These are phyloP conservation scores for Collybia mongolica DNA, from an alignment of 768 basidiomycete genomes.

Conservation along the genomic window DNA sequence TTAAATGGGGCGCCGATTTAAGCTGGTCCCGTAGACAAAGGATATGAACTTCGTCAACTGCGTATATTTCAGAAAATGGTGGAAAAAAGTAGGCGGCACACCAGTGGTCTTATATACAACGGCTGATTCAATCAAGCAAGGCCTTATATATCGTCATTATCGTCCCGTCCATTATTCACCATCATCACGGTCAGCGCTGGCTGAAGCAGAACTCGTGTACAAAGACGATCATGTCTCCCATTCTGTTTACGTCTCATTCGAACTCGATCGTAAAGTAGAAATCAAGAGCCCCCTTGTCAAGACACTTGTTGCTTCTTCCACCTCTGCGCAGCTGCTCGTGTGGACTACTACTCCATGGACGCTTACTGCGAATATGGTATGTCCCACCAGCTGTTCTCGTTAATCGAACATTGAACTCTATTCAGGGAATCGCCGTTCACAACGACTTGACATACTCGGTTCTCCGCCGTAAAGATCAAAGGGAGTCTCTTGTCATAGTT, in stretches of 20 bases:
- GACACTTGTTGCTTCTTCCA: conserved; percentile 25
- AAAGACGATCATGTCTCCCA: conserved; percentile 86
- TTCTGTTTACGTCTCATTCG: conserved; percentile 84
- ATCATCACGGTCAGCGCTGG: conserved; percentile 89
- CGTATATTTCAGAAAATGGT: conserved; percentile 87
- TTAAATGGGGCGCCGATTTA: too few relatives aligned
- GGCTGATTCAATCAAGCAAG: conserved; percentile 31
- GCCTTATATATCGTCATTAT: conserved; percentile 81
- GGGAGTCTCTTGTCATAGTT: conserved; percentile 37
- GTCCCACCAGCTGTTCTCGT: conserved; percentile 11
- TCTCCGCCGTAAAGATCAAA: conserved; percentile 26
- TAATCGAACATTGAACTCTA: neutral
- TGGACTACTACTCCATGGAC: conserved; percentile 99
- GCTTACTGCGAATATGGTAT: conserved; percentile 90
- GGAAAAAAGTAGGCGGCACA: conserved; percentile 55
- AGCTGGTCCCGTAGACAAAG: conserved; percentile 54
- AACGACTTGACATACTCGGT: conserved; percentile 67
- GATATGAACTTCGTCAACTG: conserved; percentile 87
- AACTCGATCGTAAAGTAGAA: conserved; percentile 39
- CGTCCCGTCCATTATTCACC: conserved; percentile 95
- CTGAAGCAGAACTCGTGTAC: conserved; percentile 93
- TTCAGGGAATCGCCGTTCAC: conserved; percentile 87
- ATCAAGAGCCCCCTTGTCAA: conserved; percentile 23
- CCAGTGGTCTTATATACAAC: neutral
- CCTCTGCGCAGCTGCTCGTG: conserved; percentile 59